Conservation (phyloP, 2,329 filamentous ascomycete species). For the Pseudocercospora cruenta region DNA sequence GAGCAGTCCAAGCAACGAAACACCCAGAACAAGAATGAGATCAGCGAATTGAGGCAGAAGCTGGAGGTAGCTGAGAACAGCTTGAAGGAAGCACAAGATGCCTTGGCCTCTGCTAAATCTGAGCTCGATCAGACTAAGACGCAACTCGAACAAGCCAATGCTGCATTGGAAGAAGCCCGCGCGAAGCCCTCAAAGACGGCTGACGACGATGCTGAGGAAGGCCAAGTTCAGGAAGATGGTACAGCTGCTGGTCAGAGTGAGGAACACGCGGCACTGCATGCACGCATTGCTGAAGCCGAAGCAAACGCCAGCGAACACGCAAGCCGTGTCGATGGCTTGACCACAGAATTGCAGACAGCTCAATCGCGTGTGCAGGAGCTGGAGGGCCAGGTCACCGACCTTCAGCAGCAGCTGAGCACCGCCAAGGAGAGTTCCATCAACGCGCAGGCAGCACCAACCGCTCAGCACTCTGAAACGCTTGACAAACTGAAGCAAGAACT, state of each 20-base stretch:
- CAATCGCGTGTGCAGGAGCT: slow-evolving; percentile 66
- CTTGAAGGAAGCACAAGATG: slow-evolving; percentile 30
- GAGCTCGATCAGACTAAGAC: slow-evolving; percentile 60
- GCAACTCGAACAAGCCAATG: slow-evolving; percentile 65
- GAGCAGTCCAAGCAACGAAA: slow-evolving; percentile 52
- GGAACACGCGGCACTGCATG: slow-evolving; percentile 43
- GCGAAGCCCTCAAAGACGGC: slow-evolving; percentile 42
- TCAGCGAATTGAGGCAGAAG: slow-evolving; percentile 65
- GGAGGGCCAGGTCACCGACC: slow-evolving; percentile 60
- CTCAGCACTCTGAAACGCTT: slow-evolving; percentile 33
- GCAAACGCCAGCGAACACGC: slow-evolving; percentile 44
- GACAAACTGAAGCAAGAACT: slow-evolving; percentile 48
- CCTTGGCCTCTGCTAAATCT: slow-evolving; percentile 16
- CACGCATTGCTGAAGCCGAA: slow-evolving; percentile 46
- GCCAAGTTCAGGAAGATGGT: slow-evolving; percentile 46
- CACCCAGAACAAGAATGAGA: slow-evolving; percentile 66
- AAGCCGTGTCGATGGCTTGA: slow-evolving; percentile 41
- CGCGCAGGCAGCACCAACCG: slow-evolving; percentile 4
- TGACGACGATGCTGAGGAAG: slow-evolving; percentile 49
- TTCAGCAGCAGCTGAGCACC: slow-evolving; percentile 45
- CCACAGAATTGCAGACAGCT: slow-evolving; percentile 51
- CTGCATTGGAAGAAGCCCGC: slow-evolving; percentile 67
- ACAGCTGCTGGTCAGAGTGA: slow-evolving; percentile 31
- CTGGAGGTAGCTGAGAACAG: slow-evolving; percentile 44
- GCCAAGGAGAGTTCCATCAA: slow-evolving; percentile 18